These are phyloP conservation scores for Arthroderma sp. DNA, from an alignment of 2,329 filamentous ascomycete genomes.

Conservation along the genomic window DNA sequence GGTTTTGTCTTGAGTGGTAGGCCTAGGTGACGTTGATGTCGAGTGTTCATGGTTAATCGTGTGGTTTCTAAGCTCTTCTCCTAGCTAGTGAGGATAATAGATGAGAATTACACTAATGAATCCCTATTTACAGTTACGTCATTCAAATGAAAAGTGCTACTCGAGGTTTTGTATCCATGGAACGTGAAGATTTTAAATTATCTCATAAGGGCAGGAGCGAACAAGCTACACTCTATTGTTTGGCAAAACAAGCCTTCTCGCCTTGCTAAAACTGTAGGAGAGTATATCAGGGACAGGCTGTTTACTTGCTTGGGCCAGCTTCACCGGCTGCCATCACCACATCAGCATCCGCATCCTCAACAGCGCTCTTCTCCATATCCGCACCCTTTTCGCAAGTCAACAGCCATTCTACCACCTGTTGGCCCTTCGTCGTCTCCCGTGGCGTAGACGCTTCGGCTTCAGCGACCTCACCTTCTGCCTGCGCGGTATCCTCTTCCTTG, in stretches of 20 bases:
- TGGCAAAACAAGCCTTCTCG: background rate
- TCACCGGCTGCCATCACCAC: constrained; percentile 5
- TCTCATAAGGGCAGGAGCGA: background rate
- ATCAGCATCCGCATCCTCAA: constrained; percentile 16
- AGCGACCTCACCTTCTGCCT: constrained; percentile 3
- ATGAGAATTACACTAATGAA: background rate
- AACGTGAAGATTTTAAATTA: too few relatives aligned
- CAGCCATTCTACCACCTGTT: constrained; percentile 34
- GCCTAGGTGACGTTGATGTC: background rate
- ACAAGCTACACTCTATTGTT: background rate
- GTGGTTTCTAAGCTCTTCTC: background rate
- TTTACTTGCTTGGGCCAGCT: background rate
- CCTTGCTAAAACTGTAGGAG: background rate
- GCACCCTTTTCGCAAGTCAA: constrained; percentile 28
- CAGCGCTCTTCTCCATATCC: constrained; percentile 22
- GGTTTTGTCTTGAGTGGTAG: background rate
- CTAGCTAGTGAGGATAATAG: background rate
- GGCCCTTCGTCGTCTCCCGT: constrained; percentile 21
- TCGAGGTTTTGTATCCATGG: background rate
- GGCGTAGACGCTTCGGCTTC: background rate
- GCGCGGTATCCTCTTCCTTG: constrained; percentile 12
- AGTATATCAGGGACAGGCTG: background rate
- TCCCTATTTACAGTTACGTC: background rate
- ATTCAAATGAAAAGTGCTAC: background rate
- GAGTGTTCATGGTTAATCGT: background rate